Percentiles rank a stretch among this genome's conserved stretches.
Conservation (phyloP, 257 asterid species). For the Echites panduratus region DNA sequence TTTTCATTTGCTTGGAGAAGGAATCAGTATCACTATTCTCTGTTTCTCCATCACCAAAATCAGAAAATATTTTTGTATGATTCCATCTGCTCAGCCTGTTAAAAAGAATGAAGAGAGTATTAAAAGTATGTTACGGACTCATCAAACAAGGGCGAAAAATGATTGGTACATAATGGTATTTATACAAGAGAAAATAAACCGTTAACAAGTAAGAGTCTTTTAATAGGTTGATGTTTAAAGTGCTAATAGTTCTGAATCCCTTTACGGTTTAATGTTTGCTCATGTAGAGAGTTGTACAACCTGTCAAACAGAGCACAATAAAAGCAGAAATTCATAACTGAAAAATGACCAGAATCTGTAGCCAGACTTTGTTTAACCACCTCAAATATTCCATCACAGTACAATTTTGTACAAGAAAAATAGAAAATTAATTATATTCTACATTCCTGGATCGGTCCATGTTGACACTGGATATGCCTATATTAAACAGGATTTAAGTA, state of each 20-base stretch:
- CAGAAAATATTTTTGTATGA: conserved; percentile 84
- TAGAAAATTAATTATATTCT: neutral
- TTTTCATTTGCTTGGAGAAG: conserved; percentile 38
- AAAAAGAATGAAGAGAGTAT: conserved; percentile 12
- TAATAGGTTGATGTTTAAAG: too few species aligned
- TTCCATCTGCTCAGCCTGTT: conserved; percentile 92
- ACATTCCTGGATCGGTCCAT: neutral
- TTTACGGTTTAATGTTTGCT: neutral
- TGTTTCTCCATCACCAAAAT: conserved; percentile 58
- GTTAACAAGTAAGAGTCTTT: too few species aligned
- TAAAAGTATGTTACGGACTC: neutral
- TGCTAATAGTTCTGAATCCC: neutral
- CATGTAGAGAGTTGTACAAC: neutral
- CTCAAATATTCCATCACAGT: neutral
- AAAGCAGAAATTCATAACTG: too few species aligned
- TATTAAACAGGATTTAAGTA: neutral
- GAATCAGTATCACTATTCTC: conserved; percentile 51
- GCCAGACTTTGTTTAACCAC: neutral
- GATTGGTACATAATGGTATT: too few species aligned
- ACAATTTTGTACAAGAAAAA: neutral
- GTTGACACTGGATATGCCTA: neutral
- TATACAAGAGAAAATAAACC: neutral
- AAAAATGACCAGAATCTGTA: neutral
- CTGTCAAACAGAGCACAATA: too few species aligned
- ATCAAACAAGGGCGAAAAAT: too few species aligned